A percentile compares a stretch with the other conserved stretches of the same genome.
phyloP scores from a whole-genome alignment of 2,329 filamentous ascomycete genomes.

The Arthrobotrys iridis region DNA sequence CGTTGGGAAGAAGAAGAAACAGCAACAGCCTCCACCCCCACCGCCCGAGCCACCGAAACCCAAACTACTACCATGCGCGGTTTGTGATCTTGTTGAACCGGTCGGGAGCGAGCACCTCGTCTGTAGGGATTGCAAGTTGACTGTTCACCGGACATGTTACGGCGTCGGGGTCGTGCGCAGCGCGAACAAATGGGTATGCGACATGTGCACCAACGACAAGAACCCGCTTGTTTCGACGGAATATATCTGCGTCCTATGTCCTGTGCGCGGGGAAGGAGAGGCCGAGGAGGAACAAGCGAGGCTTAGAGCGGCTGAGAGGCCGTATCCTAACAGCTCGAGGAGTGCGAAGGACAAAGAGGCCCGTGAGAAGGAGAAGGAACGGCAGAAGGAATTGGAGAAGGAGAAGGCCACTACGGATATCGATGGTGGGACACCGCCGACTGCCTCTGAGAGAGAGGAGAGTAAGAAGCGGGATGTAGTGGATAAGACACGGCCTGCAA shows the following conservation, averaged over 20 bases:
- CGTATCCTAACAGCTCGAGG: conserved; percentile 73
- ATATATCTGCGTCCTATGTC: conserved; percentile 83
- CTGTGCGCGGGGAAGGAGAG: conserved; percentile 71
- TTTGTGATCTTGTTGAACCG: conserved; percentile 80
- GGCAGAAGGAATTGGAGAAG: conserved; percentile 70
- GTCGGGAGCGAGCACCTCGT: conserved; percentile 76
- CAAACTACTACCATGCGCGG: conserved; percentile 80
- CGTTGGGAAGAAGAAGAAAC: conserved; percentile 66
- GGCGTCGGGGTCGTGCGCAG: conserved; percentile 78
- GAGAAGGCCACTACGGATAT: conserved; percentile 71
- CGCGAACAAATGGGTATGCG: conserved; percentile 87
- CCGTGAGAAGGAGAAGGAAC: conserved; percentile 78
- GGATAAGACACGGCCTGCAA: conserved; percentile 80
- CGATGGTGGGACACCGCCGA: conserved; percentile 51
- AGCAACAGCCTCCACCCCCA: conserved; percentile 66
- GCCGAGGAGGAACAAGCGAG: conserved; percentile 66
- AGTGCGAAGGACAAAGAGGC: conserved; percentile 95
- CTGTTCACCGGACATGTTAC: conserved; percentile 91
- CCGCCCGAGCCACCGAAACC: conserved; percentile 81
- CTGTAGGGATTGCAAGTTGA: conserved; percentile 87
- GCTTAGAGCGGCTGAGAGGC: conserved; percentile 55
- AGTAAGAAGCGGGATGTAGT: conserved; percentile 67
- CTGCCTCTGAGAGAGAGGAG: conserved; percentile 56
- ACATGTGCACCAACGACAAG: conserved; percentile 94
- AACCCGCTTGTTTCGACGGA: conserved; percentile 91